phyloP scores from a whole-genome alignment of 495 filamentous ascomycete genomes.

The Lasiosphaeria hispida region DNA sequence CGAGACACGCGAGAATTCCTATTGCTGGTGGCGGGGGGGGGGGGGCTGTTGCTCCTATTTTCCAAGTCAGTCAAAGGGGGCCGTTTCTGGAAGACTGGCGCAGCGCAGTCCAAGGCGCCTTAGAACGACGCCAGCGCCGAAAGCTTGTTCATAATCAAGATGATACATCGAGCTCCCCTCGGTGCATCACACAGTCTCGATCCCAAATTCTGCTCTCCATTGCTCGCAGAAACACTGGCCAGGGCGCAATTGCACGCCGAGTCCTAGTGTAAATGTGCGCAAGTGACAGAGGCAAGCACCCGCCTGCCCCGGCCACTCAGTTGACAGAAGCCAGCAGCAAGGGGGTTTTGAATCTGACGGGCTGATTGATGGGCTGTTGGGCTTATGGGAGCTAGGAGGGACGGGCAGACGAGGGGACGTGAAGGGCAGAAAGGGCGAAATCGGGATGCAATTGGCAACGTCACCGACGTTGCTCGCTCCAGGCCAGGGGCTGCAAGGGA shows the following conservation, averaged over 20 bases:
- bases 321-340: too few relatives aligned
- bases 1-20: neutral
- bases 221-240: too few relatives aligned
- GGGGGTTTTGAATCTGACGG: too few relatives aligned
- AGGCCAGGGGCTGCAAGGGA: slow-evolving; percentile 3
- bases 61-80: slow-evolving; percentile 5
- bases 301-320: too few relatives aligned
- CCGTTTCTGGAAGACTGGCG: neutral
- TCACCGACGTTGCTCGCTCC: slow-evolving; percentile 1
- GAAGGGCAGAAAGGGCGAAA: neutral
- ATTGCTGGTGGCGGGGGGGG: neutral
- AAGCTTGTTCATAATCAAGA: slow-evolving; percentile 2
- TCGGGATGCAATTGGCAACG: neutral
- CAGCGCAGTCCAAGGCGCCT: neutral
- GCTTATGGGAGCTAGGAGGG: neutral
- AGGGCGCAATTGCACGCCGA: too few relatives aligned
- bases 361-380: neutral
- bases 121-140: neutral
- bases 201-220: too few relatives aligned
- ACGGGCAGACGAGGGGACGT: neutral
- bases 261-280: too few relatives aligned
- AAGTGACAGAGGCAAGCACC: too few relatives aligned
- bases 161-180: neutral
- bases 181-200: too few relatives aligned
- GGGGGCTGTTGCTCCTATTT: neutral